phyloP scores from a whole-genome alignment of 1,139 yeast genomes.

The Neolecta irregularis region DNA sequence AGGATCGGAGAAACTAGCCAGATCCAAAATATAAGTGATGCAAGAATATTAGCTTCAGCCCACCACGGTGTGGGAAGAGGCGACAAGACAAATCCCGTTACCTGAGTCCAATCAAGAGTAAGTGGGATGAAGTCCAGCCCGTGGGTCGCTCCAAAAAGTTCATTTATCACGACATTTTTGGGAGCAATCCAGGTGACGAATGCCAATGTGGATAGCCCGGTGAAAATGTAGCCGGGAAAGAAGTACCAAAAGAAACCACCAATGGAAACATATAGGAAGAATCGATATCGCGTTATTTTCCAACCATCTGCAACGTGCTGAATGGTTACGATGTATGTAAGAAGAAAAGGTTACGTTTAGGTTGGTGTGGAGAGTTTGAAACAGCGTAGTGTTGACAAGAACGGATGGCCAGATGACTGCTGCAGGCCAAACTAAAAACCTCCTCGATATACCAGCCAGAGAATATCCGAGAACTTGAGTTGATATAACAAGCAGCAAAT shows the following conservation, averaged over 20 bases:
- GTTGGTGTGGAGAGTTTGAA: slow-evolving; percentile 10
- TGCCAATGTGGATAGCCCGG: slow-evolving; percentile 36
- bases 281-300: slow-evolving; percentile 35
- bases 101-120: slow-evolving; percentile 45
- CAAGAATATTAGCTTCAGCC: slow-evolving; percentile 36
- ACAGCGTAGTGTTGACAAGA: slow-evolving; percentile 12
- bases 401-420: slow-evolving; percentile 47
- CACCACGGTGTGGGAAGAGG: slow-evolving; percentile 44
- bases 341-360: too few species aligned
- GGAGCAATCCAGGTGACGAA: slow-evolving; percentile 45
- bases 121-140: slow-evolving; percentile 52
- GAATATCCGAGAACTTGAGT: slow-evolving; percentile 50
- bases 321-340: too few species aligned
- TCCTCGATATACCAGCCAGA: slow-evolving; percentile 45
- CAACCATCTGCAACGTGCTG: slow-evolving; percentile 47
- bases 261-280: slow-evolving; percentile 30
- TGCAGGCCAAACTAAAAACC: slow-evolving; percentile 44
- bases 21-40: slow-evolving; percentile 24
- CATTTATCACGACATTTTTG: slow-evolving; percentile 39
- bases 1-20: slow-evolving; percentile 31
- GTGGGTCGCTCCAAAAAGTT: slow-evolving; percentile 41
- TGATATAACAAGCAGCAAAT: slow-evolving; percentile 32
- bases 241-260: slow-evolving; percentile 38
- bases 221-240: slow-evolving; percentile 41
- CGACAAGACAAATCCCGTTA: slow-evolving; percentile 49